phyloP scores from a whole-genome alignment of 1,284 basidiomycete genomes.

The Ceratobasidium sp. region DNA sequence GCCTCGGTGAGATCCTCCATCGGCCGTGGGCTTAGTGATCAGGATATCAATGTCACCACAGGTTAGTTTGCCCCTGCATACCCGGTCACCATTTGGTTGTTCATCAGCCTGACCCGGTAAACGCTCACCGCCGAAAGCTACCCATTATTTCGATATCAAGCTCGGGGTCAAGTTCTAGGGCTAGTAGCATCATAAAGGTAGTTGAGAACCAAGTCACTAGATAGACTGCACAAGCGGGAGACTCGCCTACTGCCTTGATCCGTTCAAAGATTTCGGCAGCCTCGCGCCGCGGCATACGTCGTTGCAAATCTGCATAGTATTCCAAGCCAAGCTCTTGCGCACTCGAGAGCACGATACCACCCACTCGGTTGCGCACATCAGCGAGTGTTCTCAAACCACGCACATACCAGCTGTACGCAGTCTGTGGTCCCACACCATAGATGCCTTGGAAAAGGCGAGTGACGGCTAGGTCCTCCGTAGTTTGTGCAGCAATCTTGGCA shows the following conservation, averaged over 20 bases:
- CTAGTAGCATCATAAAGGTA: slow-evolving; percentile 53
- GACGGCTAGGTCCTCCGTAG: slow-evolving; percentile 64
- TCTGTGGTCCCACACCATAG: slow-evolving; percentile 78
- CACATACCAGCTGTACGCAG: slow-evolving; percentile 73
- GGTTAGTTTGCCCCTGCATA: slow-evolving; percentile 67
- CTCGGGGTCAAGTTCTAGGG: slow-evolving; percentile 70
- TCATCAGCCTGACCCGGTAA: slow-evolving; percentile 20
- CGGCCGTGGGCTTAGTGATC: slow-evolving; percentile 73
- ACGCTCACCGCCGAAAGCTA: slow-evolving; percentile 74
- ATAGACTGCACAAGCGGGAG: slow-evolving; percentile 4
- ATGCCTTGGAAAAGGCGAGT: slow-evolving; percentile 72
- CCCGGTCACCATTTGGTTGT: not conserved
- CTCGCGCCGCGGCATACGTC: slow-evolving; percentile 84
- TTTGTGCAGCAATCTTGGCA: slow-evolving; percentile 64
- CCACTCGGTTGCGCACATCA: slow-evolving; percentile 67
- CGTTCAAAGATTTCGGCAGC: slow-evolving; percentile 72
- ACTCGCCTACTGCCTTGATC: slow-evolving; percentile 71
- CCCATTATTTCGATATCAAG: slow-evolving; percentile 88
- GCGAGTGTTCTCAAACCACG: slow-evolving; percentile 79
- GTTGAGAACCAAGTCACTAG: slow-evolving; percentile 9
- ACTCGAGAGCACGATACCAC: slow-evolving; percentile 65
- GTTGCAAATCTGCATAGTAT: slow-evolving; percentile 79
- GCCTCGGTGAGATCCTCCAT: slow-evolving; percentile 77
- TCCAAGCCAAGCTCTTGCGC: slow-evolving; percentile 77
- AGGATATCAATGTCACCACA: slow-evolving; percentile 92